These are phyloP conservation scores for Mortierella sp. DNA, from an alignment of 371 early-diverging fungal genomes.

Conservation along the genomic window DNA sequence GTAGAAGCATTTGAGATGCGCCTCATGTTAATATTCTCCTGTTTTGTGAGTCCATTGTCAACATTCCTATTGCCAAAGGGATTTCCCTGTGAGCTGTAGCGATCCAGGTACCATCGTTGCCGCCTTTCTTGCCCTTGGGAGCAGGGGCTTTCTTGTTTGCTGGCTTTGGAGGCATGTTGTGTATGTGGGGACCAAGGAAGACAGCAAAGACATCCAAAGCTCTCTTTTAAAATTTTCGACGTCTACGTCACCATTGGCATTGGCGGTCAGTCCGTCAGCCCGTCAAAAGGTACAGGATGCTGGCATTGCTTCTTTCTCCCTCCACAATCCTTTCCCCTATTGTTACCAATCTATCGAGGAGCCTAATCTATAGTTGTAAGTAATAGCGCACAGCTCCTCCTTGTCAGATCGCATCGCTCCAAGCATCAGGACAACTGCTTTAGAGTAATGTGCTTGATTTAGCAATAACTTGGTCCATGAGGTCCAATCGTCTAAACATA, in stretches of 20 bases:
- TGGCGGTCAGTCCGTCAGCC: no score
- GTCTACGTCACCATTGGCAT: slow-evolving; percentile 1
- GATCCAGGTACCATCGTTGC: slow-evolving; percentile 24
- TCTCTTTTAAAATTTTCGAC: not conserved
- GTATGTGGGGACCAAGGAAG: not conserved
- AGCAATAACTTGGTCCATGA: not conserved
- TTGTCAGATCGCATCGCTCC: not conserved
- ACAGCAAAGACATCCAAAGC: no score
- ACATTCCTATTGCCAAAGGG: not conserved
- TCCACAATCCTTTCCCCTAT: not conserved
- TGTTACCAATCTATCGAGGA: not conserved
- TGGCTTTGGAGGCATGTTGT: slow-evolving; percentile 47
- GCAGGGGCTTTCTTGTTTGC: slow-evolving; percentile 36
- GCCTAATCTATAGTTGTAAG: slow-evolving; percentile 3
- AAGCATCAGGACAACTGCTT: not conserved
- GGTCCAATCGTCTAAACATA: slow-evolving; percentile 10
- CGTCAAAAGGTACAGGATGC: no score
- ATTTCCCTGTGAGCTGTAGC: not conserved
- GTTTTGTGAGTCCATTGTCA: not conserved
- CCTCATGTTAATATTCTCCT: not conserved
- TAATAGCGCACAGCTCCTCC: not conserved
- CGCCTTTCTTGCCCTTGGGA: slow-evolving; percentile 42
- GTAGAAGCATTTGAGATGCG: not conserved
- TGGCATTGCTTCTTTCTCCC: not conserved
- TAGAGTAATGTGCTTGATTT: not conserved